phyloP scores from a whole-genome alignment of 306 rosid genomes.

The Vigna reflexopilosa region DNA sequence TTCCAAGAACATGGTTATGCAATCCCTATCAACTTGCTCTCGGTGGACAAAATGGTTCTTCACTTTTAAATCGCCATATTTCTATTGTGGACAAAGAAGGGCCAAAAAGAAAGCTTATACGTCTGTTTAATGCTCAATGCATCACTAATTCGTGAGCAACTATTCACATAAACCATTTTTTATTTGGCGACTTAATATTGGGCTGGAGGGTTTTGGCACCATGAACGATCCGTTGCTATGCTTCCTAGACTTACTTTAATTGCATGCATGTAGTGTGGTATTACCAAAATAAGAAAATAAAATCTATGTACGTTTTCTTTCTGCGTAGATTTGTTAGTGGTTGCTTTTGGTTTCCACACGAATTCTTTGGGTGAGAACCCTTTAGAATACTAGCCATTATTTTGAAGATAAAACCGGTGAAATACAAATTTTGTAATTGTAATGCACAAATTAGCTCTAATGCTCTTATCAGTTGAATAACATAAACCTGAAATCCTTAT shows the following conservation, averaged over 20 bases:
- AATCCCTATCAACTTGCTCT: conserved; percentile 35
- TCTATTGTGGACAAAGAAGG: conserved; percentile 20
- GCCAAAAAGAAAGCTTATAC: conserved; percentile 29
- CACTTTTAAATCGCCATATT: conserved; percentile 32
- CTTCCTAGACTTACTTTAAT: conserved; percentile 19
- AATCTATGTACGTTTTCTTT: conserved; percentile 4
- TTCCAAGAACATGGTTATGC: conserved; percentile 41
- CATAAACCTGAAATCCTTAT: not conserved
- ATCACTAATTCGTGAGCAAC: not conserved
- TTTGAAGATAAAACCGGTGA: conserved; percentile 4
- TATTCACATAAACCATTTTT: not conserved
- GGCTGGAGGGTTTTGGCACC: conserved; percentile 25
- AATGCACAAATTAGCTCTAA: not conserved
- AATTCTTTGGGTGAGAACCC: not conserved
- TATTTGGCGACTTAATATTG: conserved; percentile 1
- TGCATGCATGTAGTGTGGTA: conserved; percentile 35
- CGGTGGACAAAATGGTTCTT: conserved; percentile 35
- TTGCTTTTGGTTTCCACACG: not conserved
- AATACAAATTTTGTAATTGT: not conserved
- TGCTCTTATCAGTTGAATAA: conserved; percentile 2
- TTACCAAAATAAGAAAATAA: conserved; percentile 10
- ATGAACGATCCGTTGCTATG: not conserved
- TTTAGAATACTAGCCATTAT: not conserved
- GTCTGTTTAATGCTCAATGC: conserved; percentile 36
- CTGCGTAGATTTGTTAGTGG: not conserved